Conservation (phyloP, 2,329 filamentous ascomycete species). For the Cercospora citrullina region DNA sequence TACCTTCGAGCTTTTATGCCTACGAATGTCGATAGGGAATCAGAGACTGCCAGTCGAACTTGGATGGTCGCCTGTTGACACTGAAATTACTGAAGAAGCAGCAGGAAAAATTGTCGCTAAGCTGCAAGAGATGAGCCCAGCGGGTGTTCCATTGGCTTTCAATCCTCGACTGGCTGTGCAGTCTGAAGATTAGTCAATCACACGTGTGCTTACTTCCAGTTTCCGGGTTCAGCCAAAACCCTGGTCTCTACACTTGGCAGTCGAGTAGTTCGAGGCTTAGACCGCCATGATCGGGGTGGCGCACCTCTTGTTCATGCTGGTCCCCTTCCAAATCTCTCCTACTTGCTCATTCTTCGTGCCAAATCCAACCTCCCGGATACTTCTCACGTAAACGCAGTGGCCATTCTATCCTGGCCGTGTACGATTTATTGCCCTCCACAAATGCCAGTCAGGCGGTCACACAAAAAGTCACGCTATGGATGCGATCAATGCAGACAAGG, state of each 20-base stretch:
- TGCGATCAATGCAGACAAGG: background rate
- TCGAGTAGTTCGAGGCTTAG: background rate
- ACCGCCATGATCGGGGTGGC: background rate
- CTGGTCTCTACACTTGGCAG: background rate
- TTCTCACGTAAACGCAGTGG: background rate
- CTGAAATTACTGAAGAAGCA: background rate
- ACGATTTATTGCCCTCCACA: background rate
- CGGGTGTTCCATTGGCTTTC: background rate
- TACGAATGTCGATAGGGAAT: background rate
- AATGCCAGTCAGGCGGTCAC: background rate
- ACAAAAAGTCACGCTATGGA: background rate
- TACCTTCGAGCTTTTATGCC: background rate
- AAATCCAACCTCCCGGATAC: background rate
- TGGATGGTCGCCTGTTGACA: background rate
- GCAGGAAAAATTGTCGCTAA: background rate
- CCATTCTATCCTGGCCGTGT: background rate
- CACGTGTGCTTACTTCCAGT: background rate
- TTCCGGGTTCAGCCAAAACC: background rate
- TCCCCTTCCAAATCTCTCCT: background rate
- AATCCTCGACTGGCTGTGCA: background rate
- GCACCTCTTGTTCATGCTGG: background rate
- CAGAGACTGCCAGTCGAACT: background rate
- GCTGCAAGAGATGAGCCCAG: background rate
- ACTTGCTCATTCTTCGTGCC: background rate
- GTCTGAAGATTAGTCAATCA: background rate